Conservation (phyloP, 805 yeast genomes). For the Danielia oregonensis region DNA sequence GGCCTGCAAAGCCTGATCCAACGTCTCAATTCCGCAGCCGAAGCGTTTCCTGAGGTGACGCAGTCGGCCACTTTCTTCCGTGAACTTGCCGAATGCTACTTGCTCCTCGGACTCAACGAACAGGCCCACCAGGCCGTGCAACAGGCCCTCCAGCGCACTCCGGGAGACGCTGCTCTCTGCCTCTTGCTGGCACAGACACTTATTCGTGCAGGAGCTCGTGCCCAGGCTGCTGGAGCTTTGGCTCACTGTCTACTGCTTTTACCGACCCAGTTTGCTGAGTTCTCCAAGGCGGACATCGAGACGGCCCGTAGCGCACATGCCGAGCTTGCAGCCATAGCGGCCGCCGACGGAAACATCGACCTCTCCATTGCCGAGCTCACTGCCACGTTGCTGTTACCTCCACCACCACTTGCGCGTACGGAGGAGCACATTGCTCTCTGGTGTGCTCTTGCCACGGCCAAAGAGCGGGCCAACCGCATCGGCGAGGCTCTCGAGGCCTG, state of each 20-base stretch:
- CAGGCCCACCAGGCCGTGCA: slow-evolving; percentile 50
- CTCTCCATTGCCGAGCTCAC: slow-evolving; percentile 47
- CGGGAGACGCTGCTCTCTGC: slow-evolving; percentile 45
- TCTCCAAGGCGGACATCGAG: slow-evolving; percentile 36
- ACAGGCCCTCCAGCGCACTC: slow-evolving; percentile 36
- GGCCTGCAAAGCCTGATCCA: slow-evolving; percentile 41
- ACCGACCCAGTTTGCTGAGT: slow-evolving; percentile 26
- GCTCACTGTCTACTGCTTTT: slow-evolving; percentile 41
- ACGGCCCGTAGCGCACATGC: slow-evolving; percentile 51
- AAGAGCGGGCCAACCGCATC: slow-evolving; percentile 49
- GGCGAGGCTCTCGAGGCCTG: slow-evolving; percentile 48
- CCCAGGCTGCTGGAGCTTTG: slow-evolving; percentile 46
- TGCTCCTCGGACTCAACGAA: slow-evolving; percentile 43
- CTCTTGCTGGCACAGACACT: slow-evolving; percentile 47
- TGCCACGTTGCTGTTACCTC: slow-evolving; percentile 48
- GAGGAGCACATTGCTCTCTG: slow-evolving; percentile 49
- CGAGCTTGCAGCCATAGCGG: slow-evolving; percentile 53
- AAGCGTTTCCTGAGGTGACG: slow-evolving; percentile 33
- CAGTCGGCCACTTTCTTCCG: slow-evolving; percentile 40
- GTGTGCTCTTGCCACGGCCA: slow-evolving; percentile 50
- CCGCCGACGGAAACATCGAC: slow-evolving; percentile 48
- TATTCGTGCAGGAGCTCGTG: slow-evolving; percentile 38
- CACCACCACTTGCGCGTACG: slow-evolving; percentile 41
- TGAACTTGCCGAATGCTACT: slow-evolving; percentile 51
- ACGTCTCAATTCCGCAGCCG: slow-evolving; percentile 36